phyloP scores from a whole-genome alignment of 2,329 filamentous ascomycete genomes.

The Parafenestella ontariensis region DNA sequence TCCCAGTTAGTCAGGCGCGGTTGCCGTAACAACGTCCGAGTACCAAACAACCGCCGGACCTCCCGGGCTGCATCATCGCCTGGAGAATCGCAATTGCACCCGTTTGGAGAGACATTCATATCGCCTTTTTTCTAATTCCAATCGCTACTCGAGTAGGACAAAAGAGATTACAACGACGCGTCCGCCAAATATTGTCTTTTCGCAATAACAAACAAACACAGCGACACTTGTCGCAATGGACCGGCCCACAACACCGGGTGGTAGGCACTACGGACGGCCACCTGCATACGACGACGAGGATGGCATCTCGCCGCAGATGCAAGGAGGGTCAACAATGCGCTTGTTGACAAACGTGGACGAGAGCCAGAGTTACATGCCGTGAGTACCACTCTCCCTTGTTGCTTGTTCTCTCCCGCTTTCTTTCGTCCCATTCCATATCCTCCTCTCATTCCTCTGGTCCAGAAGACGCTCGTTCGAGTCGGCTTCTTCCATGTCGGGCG shows the following conservation, averaged over 20 bases:
- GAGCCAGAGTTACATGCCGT: constrained; percentile 50
- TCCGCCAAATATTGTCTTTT: background rate
- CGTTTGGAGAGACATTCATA: constrained; percentile 23
- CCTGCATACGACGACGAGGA: constrained; percentile 56
- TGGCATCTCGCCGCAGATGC: constrained; percentile 40
- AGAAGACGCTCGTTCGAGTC: constrained; percentile 40
- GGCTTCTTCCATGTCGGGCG: constrained; percentile 44
- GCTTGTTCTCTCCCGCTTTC: constrained; percentile 36
- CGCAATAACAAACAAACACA: constrained; percentile 12
- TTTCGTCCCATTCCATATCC: constrained; percentile 24
- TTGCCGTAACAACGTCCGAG: constrained; percentile 17
- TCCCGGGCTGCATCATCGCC: constrained; percentile 7
- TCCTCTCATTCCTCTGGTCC: constrained; percentile 24
- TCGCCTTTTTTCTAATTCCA: constrained; percentile 17
- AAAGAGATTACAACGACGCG: constrained; percentile 2
- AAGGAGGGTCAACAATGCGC: constrained; percentile 57
- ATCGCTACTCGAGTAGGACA: constrained; percentile 13
- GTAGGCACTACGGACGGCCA: constrained; percentile 49
- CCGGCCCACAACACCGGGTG: constrained; percentile 42
- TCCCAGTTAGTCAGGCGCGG: constrained; percentile 5
- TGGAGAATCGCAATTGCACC: constrained; percentile 13
- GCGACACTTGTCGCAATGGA: constrained; percentile 37
- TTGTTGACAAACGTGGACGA: constrained; percentile 58
- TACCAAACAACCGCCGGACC: constrained; percentile 14
- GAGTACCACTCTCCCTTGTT: constrained; percentile 44